A percentile compares a stretch with the other conserved stretches of the same genome.
Conservation (phyloP, 306 rosid genomes). For the Medicago lupulina region DNA sequence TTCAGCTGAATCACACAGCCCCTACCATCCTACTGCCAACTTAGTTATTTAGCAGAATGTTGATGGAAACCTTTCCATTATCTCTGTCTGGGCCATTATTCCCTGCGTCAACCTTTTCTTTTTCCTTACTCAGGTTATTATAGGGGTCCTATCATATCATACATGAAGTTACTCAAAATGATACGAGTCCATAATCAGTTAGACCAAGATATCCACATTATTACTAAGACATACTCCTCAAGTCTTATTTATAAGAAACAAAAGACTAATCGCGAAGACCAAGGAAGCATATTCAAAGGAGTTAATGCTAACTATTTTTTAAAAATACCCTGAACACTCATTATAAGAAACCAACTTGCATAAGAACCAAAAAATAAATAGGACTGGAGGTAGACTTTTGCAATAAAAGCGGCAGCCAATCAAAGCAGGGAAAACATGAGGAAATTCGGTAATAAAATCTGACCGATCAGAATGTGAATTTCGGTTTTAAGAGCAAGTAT, state of each 20-base stretch:
- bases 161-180: conserved; percentile 7
- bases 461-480: conserved; percentile 12
- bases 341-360: background rate
- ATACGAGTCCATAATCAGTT: conserved; percentile 17
- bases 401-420: background rate
- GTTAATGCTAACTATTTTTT: background rate
- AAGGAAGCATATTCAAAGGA: background rate
- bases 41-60: too few species aligned
- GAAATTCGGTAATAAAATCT: conserved; percentile 6
- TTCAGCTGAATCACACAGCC: background rate
- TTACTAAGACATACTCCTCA: background rate
- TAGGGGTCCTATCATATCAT: background rate
- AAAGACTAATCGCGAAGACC: background rate
- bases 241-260: background rate
- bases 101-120: background rate
- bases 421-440: background rate
- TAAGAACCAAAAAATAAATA: background rate
- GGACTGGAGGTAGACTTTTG: background rate
- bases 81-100: conserved; percentile 1
- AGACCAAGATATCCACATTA: background rate
- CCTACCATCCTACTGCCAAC: conserved; percentile 1
- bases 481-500: background rate
- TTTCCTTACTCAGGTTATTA: background rate
- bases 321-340: background rate
- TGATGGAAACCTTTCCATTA: background rate